Conservation (phyloP, 164 flowering plant genomes). For the Vitis labrusca region DNA sequence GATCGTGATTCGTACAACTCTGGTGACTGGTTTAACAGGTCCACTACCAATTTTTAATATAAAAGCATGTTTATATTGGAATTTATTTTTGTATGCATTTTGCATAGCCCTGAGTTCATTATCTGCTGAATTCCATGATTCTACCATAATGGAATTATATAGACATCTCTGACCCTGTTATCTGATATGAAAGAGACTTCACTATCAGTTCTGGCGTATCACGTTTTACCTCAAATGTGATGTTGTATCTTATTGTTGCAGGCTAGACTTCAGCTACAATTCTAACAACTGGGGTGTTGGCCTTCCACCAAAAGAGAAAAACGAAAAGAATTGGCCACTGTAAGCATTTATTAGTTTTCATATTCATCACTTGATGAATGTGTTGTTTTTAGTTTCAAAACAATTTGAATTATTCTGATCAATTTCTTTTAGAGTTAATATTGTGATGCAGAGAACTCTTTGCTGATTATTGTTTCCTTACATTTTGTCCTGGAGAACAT, state of each 20-base stretch:
- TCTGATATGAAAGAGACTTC: not conserved
- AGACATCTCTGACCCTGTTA: too few relatives aligned
- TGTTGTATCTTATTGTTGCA: slow-evolving; percentile 23
- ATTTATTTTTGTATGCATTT: not conserved
- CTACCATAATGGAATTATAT: not conserved
- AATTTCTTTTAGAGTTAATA: not conserved
- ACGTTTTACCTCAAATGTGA: not conserved
- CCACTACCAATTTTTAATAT: not conserved
- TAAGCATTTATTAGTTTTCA: slow-evolving; percentile 35
- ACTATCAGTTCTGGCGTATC: not conserved
- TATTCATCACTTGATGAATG: not conserved
- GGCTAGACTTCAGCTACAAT: slow-evolving; percentile 81
- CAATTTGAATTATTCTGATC: not conserved
- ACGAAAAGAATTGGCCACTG: slow-evolving; percentile 88
- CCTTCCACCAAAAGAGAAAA: slow-evolving; percentile 87
- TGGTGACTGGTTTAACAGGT: slow-evolving; percentile 99
- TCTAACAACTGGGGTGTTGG: slow-evolving; percentile 96
- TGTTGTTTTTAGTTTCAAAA: not conserved
- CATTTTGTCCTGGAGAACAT: not conserved
- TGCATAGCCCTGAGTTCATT: not conserved
- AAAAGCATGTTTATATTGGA: not conserved
- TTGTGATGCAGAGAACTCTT: not conserved
- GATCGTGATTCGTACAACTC: slow-evolving; percentile 99
- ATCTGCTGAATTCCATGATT: not conserved
- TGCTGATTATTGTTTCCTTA: not conserved